Evolutionary conservation across 2,329 filamentous ascomycete species (phyloP), one percentile per base, ranked within the genome.

Genomic region (Aspergillus nomiae): DNA sequence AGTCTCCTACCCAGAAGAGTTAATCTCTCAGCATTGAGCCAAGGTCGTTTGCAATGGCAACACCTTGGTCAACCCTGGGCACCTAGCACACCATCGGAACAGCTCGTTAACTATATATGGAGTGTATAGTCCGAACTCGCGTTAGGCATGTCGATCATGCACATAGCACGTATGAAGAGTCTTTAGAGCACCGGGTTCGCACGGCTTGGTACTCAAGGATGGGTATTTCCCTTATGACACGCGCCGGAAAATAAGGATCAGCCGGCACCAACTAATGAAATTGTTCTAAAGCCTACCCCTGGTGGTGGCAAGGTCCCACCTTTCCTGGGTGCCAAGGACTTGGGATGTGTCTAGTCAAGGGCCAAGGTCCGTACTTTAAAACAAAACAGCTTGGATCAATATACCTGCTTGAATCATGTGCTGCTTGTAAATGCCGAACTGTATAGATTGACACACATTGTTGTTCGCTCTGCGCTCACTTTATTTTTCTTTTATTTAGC

Each of bases 261-360:
- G 3, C 16, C 7, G 8, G 7, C 16, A 41, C 38, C 2, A n/a
- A 2, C 38, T 41, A 41, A 41, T 19, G 0, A n/a, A 7, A n/a
- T 0, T 16, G 0, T n/a, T n/a, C 16, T n/a, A 19, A 19, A 2
- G 5, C 3, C 1, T 2, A 41, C 6, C 8, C 38, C 19, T 16
- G 26, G 26, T n/a, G 38, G 19, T n/a, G 38, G 16, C 38, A 41
- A 41, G 38, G 19, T 1, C 14, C 8, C 9, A 41, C 38, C 4
- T n/a, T 36, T 7, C 16, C 8, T 41, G 3, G 9, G 9, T n/a
- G 19, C 38, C 38, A 41, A 41, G 38, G 4, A 7, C 38, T 10
- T 41, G 16, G 16, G 19, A 41, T 41, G n/a, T n/a, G 38, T 16
- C 36, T 19, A 41, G 38, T n/a, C 38, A 41, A n/a, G 9, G 38